phyloP scores from a whole-genome alignment of 345 rosid species.

The Pistacia vera region DNA sequence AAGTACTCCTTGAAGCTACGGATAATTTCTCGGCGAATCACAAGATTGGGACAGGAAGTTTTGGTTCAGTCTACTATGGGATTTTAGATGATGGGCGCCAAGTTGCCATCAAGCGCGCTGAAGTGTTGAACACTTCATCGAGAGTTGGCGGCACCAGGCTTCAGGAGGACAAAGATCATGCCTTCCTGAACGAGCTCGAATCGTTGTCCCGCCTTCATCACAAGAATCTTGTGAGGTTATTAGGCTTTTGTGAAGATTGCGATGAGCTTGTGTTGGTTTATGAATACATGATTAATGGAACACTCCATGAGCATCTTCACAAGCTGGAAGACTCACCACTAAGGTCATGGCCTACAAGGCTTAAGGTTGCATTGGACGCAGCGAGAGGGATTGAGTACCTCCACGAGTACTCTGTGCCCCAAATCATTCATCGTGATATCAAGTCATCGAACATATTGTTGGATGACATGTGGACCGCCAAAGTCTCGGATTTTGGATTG shows the following conservation, averaged over 20 bases:
- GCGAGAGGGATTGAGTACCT: conserved; percentile 79
- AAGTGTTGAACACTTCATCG: conserved; percentile 25
- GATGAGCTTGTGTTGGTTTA: conserved; percentile 63
- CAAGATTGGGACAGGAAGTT: conserved; percentile 76
- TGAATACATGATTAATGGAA: conserved; percentile 68
- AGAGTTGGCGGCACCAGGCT: conserved; percentile 29
- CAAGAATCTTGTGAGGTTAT: conserved; percentile 65
- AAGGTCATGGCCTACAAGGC: conserved; percentile 62
- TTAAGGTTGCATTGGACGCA: conserved; percentile 66
- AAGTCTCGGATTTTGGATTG: conserved; percentile 82
- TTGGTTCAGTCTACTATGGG: conserved; percentile 70
- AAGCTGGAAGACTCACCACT: conserved; percentile 42
- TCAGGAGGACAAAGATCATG: conserved; percentile 62
- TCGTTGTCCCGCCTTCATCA: conserved; percentile 76
- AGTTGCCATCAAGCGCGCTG: conserved; percentile 84
- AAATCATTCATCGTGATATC: conserved; percentile 81
- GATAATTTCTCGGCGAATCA: conserved; percentile 55
- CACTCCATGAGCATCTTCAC: conserved; percentile 77
- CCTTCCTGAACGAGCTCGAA: conserved; percentile 81
- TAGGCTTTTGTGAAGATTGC: conserved; percentile 70
- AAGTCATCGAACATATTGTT: conserved; percentile 81
- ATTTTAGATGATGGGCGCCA: conserved; percentile 59
- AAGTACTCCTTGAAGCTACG: conserved; percentile 48
- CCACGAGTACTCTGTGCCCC: conserved; percentile 62
- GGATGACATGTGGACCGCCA: conserved; percentile 53